phyloP scores from a whole-genome alignment of 768 basidiomycete species.

The Tulasnella calospora region DNA sequence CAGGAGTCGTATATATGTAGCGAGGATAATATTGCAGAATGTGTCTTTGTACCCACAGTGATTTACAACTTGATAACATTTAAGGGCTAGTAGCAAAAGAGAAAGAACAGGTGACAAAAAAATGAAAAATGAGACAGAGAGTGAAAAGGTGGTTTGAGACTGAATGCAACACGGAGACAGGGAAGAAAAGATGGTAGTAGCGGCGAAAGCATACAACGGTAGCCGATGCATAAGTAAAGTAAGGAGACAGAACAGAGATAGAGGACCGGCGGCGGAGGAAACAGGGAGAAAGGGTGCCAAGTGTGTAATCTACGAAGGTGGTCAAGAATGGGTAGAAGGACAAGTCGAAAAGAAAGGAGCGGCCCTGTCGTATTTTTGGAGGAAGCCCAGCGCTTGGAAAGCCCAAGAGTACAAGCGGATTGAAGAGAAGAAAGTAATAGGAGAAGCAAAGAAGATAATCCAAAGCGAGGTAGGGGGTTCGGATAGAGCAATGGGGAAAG shows the following conservation, averaged over 20 bases:
- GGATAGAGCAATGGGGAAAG: not conserved
- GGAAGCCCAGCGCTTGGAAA: not conserved
- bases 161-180: not conserved
- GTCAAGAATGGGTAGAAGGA: not conserved
- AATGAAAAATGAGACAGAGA: not conserved
- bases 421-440: not conserved
- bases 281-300: not conserved
- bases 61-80: not conserved
- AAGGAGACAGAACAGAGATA: not conserved
- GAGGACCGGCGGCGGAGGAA: not conserved
- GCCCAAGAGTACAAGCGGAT: not conserved
- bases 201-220: not conserved
- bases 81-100: not conserved
- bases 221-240: not conserved
- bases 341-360: not conserved
- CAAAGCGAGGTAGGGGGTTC: not conserved
- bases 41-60: not conserved
- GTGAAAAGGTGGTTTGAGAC: not conserved
- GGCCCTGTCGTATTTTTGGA: not conserved
- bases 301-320: not conserved
- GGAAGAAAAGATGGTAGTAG: not conserved
- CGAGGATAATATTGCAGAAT: not conserved
- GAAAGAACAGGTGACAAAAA: not conserved
- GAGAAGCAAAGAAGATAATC: not conserved
- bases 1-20: not conserved